Evolutionary conservation across 129 eudicot genomes (phyloP), one percentile per base, ranked within the genome.

Genomic region (Chrysanthemum makinoi): DNA sequence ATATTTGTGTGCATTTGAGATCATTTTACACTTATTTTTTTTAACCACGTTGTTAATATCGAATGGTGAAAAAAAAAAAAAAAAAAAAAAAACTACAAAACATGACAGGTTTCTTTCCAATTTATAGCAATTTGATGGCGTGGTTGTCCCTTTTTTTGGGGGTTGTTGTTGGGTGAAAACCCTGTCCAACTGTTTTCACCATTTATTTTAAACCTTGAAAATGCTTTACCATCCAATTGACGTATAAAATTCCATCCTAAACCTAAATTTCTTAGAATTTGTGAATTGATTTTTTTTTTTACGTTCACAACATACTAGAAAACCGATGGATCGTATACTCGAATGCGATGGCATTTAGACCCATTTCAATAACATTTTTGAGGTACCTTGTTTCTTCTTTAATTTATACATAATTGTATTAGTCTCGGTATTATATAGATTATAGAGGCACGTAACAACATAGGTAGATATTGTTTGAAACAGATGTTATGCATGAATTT

Each of bases 181-280:
- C 46, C 62, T 67, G 22, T 74, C 80, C 48, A 76, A 47, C 13
- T 68, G 80, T 62, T 26, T 76, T 58, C 46, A 67, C 74, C 80
- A 10, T 76, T 61, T 26, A 62, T 67, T 75, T 67, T 14, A 76
- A 76, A 67, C 73, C 61, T 60, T 76, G 59, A 67, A 28, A 52
- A 49, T 18, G 15, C 19, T 56, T 56, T 33, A 56, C 72, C 73
- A 16, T 54, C 39, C 52, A 56, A 66, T n/a, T 24, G 58, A 66
- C 73, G 48, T 66, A 66, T 14, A 20, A 47, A 70, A 70, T 20
- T 56, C 44, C 18, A 46, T 18, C 54, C 12, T 19, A 12, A 56
- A 16, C 10, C 10, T 55, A 56, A 39, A 70, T 20, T 13, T 59
- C 8, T 15, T 12, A 5, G 22, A 54, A 54, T 56, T 19, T 39